phyloP scores from a whole-genome alignment of 306 rosid genomes.

The Carpinus viminea region DNA sequence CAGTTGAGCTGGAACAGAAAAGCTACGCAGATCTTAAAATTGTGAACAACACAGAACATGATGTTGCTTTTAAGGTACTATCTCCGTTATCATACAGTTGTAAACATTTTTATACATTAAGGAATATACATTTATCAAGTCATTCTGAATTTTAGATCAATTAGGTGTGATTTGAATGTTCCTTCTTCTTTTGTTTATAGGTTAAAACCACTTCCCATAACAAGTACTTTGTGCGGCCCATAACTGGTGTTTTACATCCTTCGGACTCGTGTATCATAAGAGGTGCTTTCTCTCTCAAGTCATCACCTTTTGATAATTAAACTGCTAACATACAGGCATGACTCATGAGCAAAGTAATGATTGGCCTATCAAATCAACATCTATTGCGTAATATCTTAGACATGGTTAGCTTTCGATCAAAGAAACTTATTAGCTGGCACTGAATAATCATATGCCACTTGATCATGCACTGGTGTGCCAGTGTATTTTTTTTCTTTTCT shows the following conservation, averaged over 20 bases:
- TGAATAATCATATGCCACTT: constrained; percentile 22
- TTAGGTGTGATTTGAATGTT: constrained; percentile 11
- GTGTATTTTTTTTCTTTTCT: too few species aligned
- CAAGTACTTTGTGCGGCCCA: constrained; percentile 95
- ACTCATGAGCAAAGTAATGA: constrained; percentile 14
- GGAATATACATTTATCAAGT: constrained; percentile 12
- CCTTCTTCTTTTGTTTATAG: constrained; percentile 40
- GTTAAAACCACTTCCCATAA: constrained; percentile 98
- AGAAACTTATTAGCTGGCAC: constrained; percentile 6
- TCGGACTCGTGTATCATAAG: constrained; percentile 86
- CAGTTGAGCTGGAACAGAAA: constrained; percentile 94
- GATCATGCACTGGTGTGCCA: constrained; percentile 1
- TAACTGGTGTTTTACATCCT: constrained; percentile 79
- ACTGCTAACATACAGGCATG: constrained; percentile 11
- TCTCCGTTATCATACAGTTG: constrained; percentile 4
- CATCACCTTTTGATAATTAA: neutral
- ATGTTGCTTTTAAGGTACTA: constrained; percentile 91
- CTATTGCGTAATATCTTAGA: neutral
- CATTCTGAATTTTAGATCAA: constrained; percentile 1
- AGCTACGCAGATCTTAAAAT: constrained; percentile 86
- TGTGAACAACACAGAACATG: constrained; percentile 61
- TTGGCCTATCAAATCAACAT: neutral
- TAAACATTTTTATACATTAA: neutral
- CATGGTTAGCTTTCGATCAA: neutral
- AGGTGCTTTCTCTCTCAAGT: constrained; percentile 49